Evolutionary conservation across 106 monocot species (phyloP).

Genomic region (Amphibolis antarctica): DNA sequence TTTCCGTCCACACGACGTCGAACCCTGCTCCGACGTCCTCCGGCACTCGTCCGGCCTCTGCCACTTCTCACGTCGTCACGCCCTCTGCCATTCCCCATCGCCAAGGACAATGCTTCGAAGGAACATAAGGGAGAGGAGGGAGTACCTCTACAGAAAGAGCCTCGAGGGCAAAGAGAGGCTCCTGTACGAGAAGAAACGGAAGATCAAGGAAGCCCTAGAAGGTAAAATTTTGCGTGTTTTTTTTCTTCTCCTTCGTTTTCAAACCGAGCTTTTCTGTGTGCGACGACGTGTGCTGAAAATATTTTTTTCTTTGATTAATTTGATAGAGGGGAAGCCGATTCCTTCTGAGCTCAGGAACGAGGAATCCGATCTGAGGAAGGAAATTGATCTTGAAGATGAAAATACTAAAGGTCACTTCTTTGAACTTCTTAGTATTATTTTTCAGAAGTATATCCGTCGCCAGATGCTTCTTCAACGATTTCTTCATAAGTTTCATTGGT

Average conservation of each 20-base stretch:
- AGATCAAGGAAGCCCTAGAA: constrained; percentile 21
- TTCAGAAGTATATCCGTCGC: no score
- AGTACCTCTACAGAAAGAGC: constrained; percentile 28
- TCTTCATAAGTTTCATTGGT: no score
- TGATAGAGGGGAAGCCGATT: constrained; percentile 25
- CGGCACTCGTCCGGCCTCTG: neutral
- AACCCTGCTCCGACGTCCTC: no score
- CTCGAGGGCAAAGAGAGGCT: constrained; percentile 24
- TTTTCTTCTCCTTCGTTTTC: neutral
- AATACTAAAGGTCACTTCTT: constrained; percentile 8
- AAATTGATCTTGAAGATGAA: constrained; percentile 28
- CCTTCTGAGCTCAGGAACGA: constrained; percentile 29
- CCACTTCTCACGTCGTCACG: neutral
- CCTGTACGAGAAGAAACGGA: constrained; percentile 33
- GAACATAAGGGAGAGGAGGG: constrained; percentile 22
- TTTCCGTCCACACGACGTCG: no score
- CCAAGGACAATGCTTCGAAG: constrained; percentile 11
- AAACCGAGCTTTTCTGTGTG: neutral
- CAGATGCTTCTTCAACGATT: no score
- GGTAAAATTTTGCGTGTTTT: neutral
- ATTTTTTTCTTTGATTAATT: neutral
- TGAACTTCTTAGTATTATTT: no score
- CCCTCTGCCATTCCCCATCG: no score
- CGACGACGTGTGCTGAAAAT: neutral
- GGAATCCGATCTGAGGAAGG: constrained; percentile 21